Evolutionary conservation across 2,329 filamentous ascomycete species (phyloP).

Genomic region (Monilinia laxa): DNA sequence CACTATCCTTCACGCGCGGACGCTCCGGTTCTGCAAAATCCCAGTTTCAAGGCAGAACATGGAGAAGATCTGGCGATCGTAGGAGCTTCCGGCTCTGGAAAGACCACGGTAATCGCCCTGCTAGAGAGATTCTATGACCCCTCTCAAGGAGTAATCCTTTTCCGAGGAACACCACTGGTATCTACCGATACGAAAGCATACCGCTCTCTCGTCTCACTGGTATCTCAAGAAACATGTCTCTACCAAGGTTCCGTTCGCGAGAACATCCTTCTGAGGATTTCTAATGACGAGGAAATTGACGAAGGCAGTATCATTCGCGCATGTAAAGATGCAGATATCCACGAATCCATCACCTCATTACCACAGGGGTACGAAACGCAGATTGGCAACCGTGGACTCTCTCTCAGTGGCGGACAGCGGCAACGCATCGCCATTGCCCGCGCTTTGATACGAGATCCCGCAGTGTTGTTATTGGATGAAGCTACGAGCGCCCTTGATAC

Average conservation of each 20-base stretch:
- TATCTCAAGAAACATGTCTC: conserved; percentile 56
- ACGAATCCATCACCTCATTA: neutral
- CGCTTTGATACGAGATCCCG: neutral
- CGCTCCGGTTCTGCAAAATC: conserved; percentile 35
- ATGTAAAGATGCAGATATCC: neutral
- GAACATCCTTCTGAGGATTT: conserved; percentile 46
- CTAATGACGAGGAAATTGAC: neutral
- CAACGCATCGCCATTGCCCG: conserved; percentile 6
- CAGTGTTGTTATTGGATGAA: conserved; percentile 1
- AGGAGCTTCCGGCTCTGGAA: conserved; percentile 64
- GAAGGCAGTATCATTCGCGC: conserved; percentile 3
- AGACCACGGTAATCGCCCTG: conserved; percentile 62
- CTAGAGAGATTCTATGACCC: conserved; percentile 52
- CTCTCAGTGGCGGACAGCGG: neutral
- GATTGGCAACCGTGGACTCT: neutral
- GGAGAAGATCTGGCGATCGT: conserved; percentile 41
- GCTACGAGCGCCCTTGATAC: conserved; percentile 2
- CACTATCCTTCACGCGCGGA: conserved; percentile 37
- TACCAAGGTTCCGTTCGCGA: conserved; percentile 58
- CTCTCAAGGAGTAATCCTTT: conserved; percentile 26
- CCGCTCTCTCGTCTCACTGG: conserved; percentile 54
- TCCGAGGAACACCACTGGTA: conserved; percentile 45
- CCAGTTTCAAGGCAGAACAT: conserved; percentile 47
- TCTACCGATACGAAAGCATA: conserved; percentile 46
- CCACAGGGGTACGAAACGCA: conserved; percentile 9